These are phyloP conservation scores for Barnettozyma vustinii DNA, from an alignment of 805 yeast species.

Conservation along the genomic window DNA sequence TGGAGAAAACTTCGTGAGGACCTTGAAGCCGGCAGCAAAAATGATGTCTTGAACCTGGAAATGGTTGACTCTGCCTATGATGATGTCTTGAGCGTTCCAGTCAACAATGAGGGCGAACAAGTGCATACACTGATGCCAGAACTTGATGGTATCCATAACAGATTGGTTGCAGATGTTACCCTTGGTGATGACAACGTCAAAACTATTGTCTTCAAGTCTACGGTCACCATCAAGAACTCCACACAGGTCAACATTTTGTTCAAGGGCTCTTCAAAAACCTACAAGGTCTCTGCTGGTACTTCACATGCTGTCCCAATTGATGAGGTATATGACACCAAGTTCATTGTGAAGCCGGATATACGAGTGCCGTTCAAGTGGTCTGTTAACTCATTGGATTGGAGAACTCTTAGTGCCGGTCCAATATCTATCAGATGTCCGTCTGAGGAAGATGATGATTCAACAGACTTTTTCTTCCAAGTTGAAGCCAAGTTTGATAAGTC, in stretches of 20 bases:
- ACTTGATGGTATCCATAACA: slow-evolving; percentile 55
- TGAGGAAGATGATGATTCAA: slow-evolving; percentile 30
- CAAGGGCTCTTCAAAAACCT: slow-evolving; percentile 26
- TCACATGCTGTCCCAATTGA: slow-evolving; percentile 71
- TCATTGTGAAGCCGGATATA: slow-evolving; percentile 59
- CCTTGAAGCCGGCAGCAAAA: slow-evolving; percentile 56
- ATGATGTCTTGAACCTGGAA: slow-evolving; percentile 59
- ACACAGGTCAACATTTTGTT: slow-evolving; percentile 45
- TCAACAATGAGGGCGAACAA: slow-evolving; percentile 80
- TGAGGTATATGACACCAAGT: slow-evolving; percentile 49
- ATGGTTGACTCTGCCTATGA: slow-evolving; percentile 53
- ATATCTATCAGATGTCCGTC: slow-evolving; percentile 58
- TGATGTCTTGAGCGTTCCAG: slow-evolving; percentile 51
- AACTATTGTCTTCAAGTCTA: slow-evolving; percentile 69
- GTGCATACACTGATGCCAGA: slow-evolving; percentile 64
- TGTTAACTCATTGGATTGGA: slow-evolving; percentile 58
- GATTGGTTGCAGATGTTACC: slow-evolving; percentile 66
- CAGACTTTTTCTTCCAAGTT: slow-evolving; percentile 64
- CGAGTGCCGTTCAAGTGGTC: slow-evolving; percentile 66
- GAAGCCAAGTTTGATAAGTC: slow-evolving; percentile 56
- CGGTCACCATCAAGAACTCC: slow-evolving; percentile 62
- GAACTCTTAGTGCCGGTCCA: slow-evolving; percentile 42
- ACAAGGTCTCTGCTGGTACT: slow-evolving; percentile 48
- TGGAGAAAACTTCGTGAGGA: slow-evolving; percentile 86
- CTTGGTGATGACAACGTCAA: slow-evolving; percentile 77